Evolutionary conservation across 352 stramenopile species (phyloP).

Genomic region (Globisporangium radiosum): DNA sequence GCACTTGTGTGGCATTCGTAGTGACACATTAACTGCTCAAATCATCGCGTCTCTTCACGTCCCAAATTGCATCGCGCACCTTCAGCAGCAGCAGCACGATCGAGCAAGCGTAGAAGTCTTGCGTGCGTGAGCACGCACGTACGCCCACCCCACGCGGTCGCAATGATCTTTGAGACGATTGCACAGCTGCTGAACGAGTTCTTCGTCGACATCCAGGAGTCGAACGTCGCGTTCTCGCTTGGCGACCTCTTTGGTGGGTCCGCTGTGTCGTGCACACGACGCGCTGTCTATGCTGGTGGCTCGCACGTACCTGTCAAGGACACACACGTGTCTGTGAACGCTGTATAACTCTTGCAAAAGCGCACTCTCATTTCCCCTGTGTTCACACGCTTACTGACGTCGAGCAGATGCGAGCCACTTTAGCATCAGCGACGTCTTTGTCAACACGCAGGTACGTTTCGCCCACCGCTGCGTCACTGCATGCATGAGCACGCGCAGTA

Average conservation of each 20-base stretch:
- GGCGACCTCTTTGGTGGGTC: conserved; percentile 61
- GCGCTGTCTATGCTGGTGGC: too few species aligned
- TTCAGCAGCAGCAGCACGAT: too few species aligned
- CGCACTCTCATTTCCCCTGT: background rate
- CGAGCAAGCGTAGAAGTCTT: too few species aligned
- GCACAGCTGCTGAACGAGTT: conserved; percentile 55
- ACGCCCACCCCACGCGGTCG: too few species aligned
- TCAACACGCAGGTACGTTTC: conserved; percentile 42
- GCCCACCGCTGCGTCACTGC: too few species aligned
- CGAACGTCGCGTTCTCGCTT: conserved; percentile 56
- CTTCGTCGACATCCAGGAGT: conserved; percentile 51
- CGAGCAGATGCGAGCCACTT: conserved; percentile 59
- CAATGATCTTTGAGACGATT: conserved; percentile 50
- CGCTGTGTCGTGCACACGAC: too few species aligned
- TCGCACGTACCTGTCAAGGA: background rate
- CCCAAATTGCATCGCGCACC: too few species aligned
- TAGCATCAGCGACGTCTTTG: conserved; percentile 48
- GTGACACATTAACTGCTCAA: too few species aligned
- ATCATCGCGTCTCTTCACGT: too few species aligned
- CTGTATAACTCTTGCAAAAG: background rate
- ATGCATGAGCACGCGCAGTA: too few species aligned
- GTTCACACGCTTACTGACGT: background rate
- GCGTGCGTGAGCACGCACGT: too few species aligned
- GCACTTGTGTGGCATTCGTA: too few species aligned
- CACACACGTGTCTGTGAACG: background rate